phyloP scores from a whole-genome alignment of 1,284 basidiomycete genomes.

The Papiliotrema terrestris region DNA sequence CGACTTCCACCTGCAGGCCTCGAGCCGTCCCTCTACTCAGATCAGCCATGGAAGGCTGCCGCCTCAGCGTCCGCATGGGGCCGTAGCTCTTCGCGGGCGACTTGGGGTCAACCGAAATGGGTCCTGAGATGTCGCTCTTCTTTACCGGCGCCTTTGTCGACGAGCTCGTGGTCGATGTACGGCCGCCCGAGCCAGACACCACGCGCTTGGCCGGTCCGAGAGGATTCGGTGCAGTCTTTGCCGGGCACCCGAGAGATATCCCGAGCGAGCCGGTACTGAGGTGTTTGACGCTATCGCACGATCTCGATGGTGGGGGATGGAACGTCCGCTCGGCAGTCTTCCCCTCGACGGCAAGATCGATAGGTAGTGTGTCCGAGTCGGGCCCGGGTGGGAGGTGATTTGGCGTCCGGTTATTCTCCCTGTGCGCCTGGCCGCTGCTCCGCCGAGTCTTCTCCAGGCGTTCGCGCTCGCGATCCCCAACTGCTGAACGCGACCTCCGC shows the following conservation, averaged over 20 bases:
- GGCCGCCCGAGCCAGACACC: neutral
- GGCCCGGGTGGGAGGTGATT: too few species aligned
- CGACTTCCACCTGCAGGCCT: conserved; percentile 7
- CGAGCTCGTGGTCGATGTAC: neutral
- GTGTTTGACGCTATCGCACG: neutral
- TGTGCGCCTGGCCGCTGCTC: too few species aligned
- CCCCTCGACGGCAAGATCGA: too few species aligned
- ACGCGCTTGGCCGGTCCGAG: conserved; percentile 5
- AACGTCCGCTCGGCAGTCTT: too few species aligned
- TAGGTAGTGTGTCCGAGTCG: too few species aligned
- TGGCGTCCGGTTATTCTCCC: too few species aligned
- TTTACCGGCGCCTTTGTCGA: neutral
- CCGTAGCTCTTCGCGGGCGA: neutral
- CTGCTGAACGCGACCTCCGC: too few species aligned
- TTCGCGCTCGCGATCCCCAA: too few species aligned
- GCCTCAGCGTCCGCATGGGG: conserved; percentile 11
- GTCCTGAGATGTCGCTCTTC: neutral
- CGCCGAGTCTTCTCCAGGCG: too few species aligned
- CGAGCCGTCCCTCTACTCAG: conserved; percentile 1
- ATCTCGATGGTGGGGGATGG: neutral
- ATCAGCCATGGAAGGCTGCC: conserved; percentile 17
- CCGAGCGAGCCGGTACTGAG: neutral
- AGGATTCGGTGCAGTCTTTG: neutral
- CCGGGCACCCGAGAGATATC: neutral
- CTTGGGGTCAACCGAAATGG: neutral